Conservation (phyloP, 108 stramenopile species). For the Cylindrotheca closterium region DNA sequence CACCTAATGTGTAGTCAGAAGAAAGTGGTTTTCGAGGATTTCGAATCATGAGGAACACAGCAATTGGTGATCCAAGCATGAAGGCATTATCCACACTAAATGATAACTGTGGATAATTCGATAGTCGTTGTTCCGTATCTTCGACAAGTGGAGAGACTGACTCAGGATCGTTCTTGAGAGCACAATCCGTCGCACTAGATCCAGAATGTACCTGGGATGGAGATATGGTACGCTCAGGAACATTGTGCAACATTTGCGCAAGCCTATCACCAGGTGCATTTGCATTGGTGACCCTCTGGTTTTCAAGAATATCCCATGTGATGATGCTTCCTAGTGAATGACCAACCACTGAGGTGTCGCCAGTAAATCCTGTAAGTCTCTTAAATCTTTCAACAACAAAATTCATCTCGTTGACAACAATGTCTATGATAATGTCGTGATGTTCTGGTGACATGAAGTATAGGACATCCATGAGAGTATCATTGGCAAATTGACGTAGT, state of each 20-base stretch:
- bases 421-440: conserved; percentile 68
- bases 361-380: conserved; percentile 42
- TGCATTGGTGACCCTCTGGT: conserved; percentile 22
- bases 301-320: conserved; percentile 64
- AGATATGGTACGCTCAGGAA: not conserved
- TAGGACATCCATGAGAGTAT: conserved; percentile 75
- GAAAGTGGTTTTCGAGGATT: conserved; percentile 48
- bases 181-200: not conserved
- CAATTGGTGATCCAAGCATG: conserved; percentile 63
- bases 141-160: not conserved
- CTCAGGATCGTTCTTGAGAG: not conserved
- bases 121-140: not conserved
- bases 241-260: not conserved
- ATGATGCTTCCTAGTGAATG: conserved; percentile 65
- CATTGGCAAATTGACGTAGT: conserved; percentile 76
- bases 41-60: conserved; percentile 75
- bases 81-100: conserved; percentile 58
- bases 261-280: not conserved
- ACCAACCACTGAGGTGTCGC: conserved; percentile 53
- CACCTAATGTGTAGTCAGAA: conserved; percentile 40
- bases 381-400: conserved; percentile 56
- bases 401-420: conserved; percentile 62
- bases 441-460: conserved; percentile 70
- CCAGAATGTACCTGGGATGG: not conserved
- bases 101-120: conserved; percentile 50